Conservation (phyloP, 163 green algal species). For the Scenedesmus sp. region DNA sequence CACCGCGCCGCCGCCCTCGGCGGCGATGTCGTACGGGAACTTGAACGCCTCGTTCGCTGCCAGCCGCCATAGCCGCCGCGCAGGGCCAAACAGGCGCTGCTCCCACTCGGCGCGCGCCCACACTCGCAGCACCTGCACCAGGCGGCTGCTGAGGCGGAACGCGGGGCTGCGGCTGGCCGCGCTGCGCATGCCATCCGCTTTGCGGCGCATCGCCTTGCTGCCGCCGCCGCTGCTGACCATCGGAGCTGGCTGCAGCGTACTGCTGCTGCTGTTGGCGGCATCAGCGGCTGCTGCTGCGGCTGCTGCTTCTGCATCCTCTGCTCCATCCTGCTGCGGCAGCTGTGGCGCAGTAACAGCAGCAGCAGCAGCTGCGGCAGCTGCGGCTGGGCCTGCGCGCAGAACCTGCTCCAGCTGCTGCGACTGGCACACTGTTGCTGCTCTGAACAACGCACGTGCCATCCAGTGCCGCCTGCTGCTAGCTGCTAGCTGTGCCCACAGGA, state of each 20-base stretch:
- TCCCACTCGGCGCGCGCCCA: slow-evolving; percentile 69
- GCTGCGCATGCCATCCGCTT: neutral
- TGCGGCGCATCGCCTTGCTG: slow-evolving; percentile 1
- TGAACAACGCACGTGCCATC: slow-evolving; percentile 61
- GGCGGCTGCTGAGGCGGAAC: slow-evolving; percentile 41
- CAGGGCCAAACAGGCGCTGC: slow-evolving; percentile 58
- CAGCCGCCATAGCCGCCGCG: slow-evolving; percentile 65
- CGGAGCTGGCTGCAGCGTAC: neutral
- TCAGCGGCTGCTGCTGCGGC: neutral
- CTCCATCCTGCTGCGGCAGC: neutral
- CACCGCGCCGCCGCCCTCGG: slow-evolving; percentile 52
- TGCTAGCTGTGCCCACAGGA: slow-evolving; percentile 48
- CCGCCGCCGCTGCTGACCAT: neutral
- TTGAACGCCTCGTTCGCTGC: slow-evolving; percentile 62
- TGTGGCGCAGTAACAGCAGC: slow-evolving; percentile 10
- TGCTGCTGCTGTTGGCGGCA: no score
- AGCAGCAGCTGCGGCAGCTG: neutral
- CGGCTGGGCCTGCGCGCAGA: neutral
- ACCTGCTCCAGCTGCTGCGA: slow-evolving; percentile 11
- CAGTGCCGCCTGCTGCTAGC: slow-evolving; percentile 6
- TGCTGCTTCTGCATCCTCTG: neutral
- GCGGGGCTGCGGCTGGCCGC: neutral
- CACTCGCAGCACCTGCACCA: slow-evolving; percentile 63
- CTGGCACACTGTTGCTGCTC: slow-evolving; percentile 52
- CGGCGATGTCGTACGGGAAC: slow-evolving; percentile 56